Evolutionary conservation across 495 filamentous ascomycete genomes (phyloP), one percentile per base, ranked within the genome.

Genomic region (Trichoderma orchidacearum): DNA sequence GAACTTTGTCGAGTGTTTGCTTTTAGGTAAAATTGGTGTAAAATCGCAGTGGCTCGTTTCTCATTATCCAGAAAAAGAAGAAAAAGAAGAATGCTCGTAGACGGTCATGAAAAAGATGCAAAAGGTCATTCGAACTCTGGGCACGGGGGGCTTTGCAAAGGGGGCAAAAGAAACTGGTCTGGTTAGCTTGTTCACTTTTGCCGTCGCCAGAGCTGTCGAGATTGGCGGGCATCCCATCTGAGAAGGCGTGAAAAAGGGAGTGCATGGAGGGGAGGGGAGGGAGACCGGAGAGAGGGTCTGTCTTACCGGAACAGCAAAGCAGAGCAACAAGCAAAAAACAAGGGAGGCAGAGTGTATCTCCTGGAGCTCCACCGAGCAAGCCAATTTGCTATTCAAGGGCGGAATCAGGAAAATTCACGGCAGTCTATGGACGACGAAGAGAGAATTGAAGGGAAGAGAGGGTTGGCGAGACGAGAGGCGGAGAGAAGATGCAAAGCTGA

Each of bases 81-180:
- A n/a, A n/a, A n/a, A n/a, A n/a, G n/a, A n/a, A n/a, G n/a, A 48
- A 13, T 48, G 41, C 41, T 48, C 41, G 41, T 48, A 8, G 27
- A 48, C 41, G 41, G 41, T 48, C 41, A 48, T 48, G 41, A 48
- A 18, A n/a, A 48, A 48, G 41, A 48, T 48, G 41, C 41, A 48
- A 48, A 48, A 48, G 41, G 21, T 36, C 34, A 15, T 25, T 25
- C 17, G 15, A 15, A 38, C n/a, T n/a, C n/a, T n/a, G n/a, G n/a
- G n/a, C n/a, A n/a, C n/a, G n/a, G n/a, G n/a, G n/a, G n/a, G n/a
- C n/a, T n/a, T 36, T 48, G 41, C 41, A 48, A 48, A 48, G 41
- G 41, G 18, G 21, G 12, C 13, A 23, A 25, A 27, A 48, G 15
- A 23, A 48, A 9, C 41, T 48, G 21, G 41, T 48, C 41, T 48